These are phyloP conservation scores for Gaultheria prostrata DNA, from an alignment of 148 eudicot genomes.

Conservation along the genomic window DNA sequence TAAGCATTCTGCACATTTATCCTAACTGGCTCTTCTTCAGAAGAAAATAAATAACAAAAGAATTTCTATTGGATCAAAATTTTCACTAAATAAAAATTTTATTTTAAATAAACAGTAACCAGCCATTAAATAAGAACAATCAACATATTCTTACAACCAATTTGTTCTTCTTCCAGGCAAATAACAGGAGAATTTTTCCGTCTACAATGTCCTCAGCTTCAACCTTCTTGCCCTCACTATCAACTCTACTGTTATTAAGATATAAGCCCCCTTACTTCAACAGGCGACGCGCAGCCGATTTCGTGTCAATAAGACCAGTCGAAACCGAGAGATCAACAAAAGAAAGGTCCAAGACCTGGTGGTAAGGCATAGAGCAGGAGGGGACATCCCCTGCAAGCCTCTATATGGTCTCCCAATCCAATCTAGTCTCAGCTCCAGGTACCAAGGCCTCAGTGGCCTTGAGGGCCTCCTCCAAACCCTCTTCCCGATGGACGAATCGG, in stretches of 20 bases:
- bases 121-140: conserved; percentile 9
- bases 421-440: conserved; percentile 67
- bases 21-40: not conserved
- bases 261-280: conserved; percentile 90
- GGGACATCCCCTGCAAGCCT: conserved; percentile 78
- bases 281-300: conserved; percentile 77
- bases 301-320: conserved; percentile 72
- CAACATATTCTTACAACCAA: conserved; percentile 80
- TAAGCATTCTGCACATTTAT: not conserved
- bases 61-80: not conserved
- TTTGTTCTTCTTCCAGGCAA: conserved; percentile 93
- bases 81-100: not conserved
- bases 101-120: not conserved
- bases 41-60: not conserved
- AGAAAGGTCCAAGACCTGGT: conserved; percentile 40
- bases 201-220: conserved; percentile 72
- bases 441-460: conserved; percentile 79
- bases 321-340: conserved; percentile 71
- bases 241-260: conserved; percentile 66
- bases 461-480: conserved; percentile 75
- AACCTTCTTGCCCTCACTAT: conserved; percentile 62
- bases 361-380: conserved; percentile 46
- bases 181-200: conserved; percentile 71
- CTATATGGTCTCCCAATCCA: conserved; percentile 71
- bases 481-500: conserved; percentile 74